Evolutionary conservation across 371 early-diverging fungal species (phyloP).

Genomic region (Chytridiales sp.): DNA sequence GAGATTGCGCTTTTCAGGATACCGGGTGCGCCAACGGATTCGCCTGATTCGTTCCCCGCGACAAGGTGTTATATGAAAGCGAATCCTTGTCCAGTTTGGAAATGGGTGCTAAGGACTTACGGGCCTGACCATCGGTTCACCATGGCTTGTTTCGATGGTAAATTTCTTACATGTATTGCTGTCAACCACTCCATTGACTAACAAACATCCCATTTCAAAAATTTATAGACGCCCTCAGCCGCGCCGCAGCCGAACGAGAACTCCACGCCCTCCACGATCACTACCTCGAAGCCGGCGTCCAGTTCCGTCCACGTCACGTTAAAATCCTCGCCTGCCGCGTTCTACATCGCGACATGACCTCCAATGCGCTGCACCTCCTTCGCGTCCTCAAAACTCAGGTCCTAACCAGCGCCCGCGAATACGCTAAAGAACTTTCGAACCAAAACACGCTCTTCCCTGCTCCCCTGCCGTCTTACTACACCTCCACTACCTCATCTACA

Average conservation of each 20-base stretch:
- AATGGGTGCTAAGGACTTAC: conserved; percentile 39
- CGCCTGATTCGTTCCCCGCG: conserved; percentile 42
- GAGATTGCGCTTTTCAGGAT: conserved; percentile 30
- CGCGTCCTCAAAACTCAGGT: conserved; percentile 34
- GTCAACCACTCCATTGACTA: background rate
- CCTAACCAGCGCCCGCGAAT: conserved; percentile 6
- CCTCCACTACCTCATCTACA: conserved; percentile 10
- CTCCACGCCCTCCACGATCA: conserved; percentile 43
- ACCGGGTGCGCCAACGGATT: conserved; percentile 27
- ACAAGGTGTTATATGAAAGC: conserved; percentile 45
- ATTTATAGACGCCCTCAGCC: conserved; percentile 39
- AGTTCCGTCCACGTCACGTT: conserved; percentile 45
- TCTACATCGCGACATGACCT: conserved; percentile 50
- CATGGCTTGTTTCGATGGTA: conserved; percentile 45
- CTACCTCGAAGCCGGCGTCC: conserved; percentile 40
- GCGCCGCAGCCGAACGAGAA: conserved; percentile 46
- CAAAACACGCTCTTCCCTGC: background rate
- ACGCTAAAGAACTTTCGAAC: background rate
- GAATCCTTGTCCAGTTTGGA: conserved; percentile 40
- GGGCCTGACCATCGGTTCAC: conserved; percentile 45
- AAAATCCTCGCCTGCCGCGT: conserved; percentile 49
- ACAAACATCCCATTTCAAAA: background rate
- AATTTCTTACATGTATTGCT: background rate
- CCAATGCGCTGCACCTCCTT: conserved; percentile 43
- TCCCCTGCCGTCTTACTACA: conserved; percentile 4